Base-by-base conservation (phyloP, 345 rosid genomes). In the Boechera retrofracta region DNA sequence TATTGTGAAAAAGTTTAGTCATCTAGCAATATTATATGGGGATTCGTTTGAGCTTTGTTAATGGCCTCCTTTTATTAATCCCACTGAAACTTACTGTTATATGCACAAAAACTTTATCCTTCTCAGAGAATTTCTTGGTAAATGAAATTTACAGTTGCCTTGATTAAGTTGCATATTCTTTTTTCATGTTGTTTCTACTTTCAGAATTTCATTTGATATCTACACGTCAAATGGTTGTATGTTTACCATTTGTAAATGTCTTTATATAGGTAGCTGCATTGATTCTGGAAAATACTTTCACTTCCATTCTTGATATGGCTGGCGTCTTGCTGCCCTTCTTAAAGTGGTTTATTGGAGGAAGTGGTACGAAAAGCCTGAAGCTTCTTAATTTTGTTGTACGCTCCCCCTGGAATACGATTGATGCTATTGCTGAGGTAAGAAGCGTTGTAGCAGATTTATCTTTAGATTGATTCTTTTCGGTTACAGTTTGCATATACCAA, bases 281-380 rank as follows among this genome's bases (percentile, higher is more conserved):
- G 86, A 91, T 95, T 74, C 83, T 95, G 83, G 99, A 95, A 76
- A 95, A 95, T 54, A 95, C 99, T 32, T 95, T 95, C 84, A 91
- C 98, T 63, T 95, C 99, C 52, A 95, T 95, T 85, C 87, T 95
- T 76, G 99, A 95, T 81, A 93, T 95, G 99, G 98, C 96, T 82
- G 98, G 98, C 74, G 96, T 95, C 64, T 69, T 95, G 53, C 77
- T 95, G 36, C 99, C 99, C 54, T 89, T 93, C 83, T 79, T 95
- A 72, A 95, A 87, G 91, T 93, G 94, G 96, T 88, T 95, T 85
- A 93, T 95, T 79, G 99, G 99, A 35, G 84, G 97, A 74, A 87
- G 87, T 69, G 82, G 86, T 72, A 69, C 96, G 35, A 92, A 89
- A 82, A 89, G 93, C 83, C 91, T 86, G 15, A 89, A 86, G 82